Percentiles rank a stretch among this genome's conserved stretches.
These are phyloP conservation scores for Nectriaceae sp. DNA, from an alignment of 2,329 filamentous ascomycete species.

Conservation along the genomic window DNA sequence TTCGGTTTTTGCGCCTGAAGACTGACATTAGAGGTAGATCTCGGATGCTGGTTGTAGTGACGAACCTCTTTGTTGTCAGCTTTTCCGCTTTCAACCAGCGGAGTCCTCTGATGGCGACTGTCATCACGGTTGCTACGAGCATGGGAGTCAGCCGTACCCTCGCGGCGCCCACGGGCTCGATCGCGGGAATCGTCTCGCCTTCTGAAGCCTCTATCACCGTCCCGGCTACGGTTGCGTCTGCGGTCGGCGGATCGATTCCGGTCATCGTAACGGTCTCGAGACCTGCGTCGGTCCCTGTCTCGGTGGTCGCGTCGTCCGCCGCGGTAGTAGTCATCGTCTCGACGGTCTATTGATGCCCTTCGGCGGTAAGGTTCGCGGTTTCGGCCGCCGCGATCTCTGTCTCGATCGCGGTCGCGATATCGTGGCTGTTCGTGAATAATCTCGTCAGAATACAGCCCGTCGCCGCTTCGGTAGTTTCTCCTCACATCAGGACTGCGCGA, in stretches of 20 bases:
- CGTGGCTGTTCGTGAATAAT: slow-evolving; percentile 50
- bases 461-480: slow-evolving; percentile 19
- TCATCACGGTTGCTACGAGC: slow-evolving; percentile 67
- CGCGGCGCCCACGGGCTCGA: slow-evolving; percentile 62
- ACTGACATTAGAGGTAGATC: slow-evolving; percentile 24
- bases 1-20: slow-evolving; percentile 53
- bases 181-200: slow-evolving; percentile 77
- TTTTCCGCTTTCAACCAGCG: slow-evolving; percentile 49
- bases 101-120: slow-evolving; percentile 55
- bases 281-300: slow-evolving; percentile 63
- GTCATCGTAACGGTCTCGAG: slow-evolving; percentile 60
- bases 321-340: slow-evolving; percentile 66
- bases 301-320: slow-evolving; percentile 58
- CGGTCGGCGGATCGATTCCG: slow-evolving; percentile 60
- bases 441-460: slow-evolving; percentile 42
- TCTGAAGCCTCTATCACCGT: slow-evolving; percentile 63
- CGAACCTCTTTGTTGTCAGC: slow-evolving; percentile 60
- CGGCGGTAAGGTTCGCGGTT: slow-evolving; percentile 62
- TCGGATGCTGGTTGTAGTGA: slow-evolving; percentile 13
- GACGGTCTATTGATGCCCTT: slow-evolving; percentile 68
- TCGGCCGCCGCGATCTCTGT: slow-evolving; percentile 53
- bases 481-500: slow-evolving; percentile 68
- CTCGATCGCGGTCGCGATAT: slow-evolving; percentile 55
- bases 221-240: slow-evolving; percentile 64
- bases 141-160: slow-evolving; percentile 71